Conservation (phyloP, 371 early-diverging fungal genomes). For the Syncephalis plumigaleata region DNA sequence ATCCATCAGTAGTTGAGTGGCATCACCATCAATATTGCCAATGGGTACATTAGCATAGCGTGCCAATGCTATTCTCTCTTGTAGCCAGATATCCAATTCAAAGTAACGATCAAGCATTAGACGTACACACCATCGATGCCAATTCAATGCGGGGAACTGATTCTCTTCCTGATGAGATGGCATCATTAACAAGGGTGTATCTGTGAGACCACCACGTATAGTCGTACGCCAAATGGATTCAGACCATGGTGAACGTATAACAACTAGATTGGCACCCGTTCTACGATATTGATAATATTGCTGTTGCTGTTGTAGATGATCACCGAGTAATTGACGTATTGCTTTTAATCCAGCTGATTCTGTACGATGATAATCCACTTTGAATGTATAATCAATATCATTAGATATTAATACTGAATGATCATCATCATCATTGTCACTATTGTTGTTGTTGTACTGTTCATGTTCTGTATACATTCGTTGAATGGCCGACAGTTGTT, state of each 20-base stretch:
- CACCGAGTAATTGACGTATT: neutral
- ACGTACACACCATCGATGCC: constrained; percentile 54
- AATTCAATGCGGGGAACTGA: constrained; percentile 59
- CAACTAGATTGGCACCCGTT: neutral
- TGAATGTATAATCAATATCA: too few relatives aligned
- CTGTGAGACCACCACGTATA: constrained; percentile 26
- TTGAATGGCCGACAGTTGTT: constrained; percentile 55
- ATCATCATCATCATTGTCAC: too few relatives aligned
- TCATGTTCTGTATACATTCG: constrained; percentile 24
- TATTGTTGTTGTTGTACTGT: too few relatives aligned
- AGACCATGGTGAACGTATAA: neutral
- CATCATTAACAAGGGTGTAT: constrained; percentile 30
- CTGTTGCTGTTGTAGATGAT: neutral
- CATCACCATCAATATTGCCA: constrained; percentile 74
- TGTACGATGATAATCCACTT: neutral
- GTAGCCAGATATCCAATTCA: constrained; percentile 47
- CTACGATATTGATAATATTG: too few relatives aligned
- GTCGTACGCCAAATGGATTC: neutral
- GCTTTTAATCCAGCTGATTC: neutral
- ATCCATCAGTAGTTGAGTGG: constrained; percentile 61
- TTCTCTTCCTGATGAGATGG: constrained; percentile 16
- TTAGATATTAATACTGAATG: too few relatives aligned
- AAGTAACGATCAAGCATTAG: constrained; percentile 58
- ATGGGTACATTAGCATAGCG: constrained; percentile 78
- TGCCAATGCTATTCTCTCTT: constrained; percentile 53